Conservation (phyloP, 768 basidiomycete species). For the Clitopilus hobsonii region DNA sequence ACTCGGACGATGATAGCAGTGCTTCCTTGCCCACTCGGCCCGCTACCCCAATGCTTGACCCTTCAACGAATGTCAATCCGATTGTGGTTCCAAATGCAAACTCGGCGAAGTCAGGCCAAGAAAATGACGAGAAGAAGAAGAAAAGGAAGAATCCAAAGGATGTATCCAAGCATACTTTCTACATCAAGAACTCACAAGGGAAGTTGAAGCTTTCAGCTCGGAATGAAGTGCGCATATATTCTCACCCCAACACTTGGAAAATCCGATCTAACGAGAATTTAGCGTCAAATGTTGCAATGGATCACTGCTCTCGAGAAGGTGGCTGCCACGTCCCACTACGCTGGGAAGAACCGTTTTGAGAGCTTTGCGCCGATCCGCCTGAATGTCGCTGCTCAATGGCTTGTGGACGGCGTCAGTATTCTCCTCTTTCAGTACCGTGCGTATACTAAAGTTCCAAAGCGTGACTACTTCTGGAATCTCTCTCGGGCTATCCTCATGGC, state of each 20-base stretch:
- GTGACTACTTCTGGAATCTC: constrained; percentile 98
- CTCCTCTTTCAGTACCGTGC: not conserved
- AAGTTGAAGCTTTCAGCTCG: constrained; percentile 81
- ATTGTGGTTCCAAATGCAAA: constrained; percentile 24
- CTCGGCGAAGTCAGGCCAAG: constrained; percentile 18
- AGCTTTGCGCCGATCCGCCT: constrained; percentile 91
- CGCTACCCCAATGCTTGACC: constrained; percentile 66
- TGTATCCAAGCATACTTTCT: constrained; percentile 92
- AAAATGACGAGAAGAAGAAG: constrained; percentile 36
- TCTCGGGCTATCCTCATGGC: constrained; percentile 88
- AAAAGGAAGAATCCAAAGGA: constrained; percentile 47
- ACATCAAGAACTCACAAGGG: constrained; percentile 88
- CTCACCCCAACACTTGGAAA: not conserved
- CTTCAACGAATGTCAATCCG: constrained; percentile 71
- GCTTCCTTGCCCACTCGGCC: constrained; percentile 33
- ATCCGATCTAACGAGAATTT: constrained; percentile 4
- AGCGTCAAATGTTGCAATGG: constrained; percentile 98
- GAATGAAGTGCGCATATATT: constrained; percentile 58
- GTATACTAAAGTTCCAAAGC: constrained; percentile 33
- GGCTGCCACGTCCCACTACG: constrained; percentile 72
- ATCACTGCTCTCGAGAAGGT: constrained; percentile 86
- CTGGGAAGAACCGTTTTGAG: constrained; percentile 79
- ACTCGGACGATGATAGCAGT: constrained; percentile 22
- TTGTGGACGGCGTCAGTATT: constrained; percentile 85
- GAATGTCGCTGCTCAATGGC: constrained; percentile 96